Conservation (phyloP, 768 basidiomycete species). For the Serendipita indica region DNA sequence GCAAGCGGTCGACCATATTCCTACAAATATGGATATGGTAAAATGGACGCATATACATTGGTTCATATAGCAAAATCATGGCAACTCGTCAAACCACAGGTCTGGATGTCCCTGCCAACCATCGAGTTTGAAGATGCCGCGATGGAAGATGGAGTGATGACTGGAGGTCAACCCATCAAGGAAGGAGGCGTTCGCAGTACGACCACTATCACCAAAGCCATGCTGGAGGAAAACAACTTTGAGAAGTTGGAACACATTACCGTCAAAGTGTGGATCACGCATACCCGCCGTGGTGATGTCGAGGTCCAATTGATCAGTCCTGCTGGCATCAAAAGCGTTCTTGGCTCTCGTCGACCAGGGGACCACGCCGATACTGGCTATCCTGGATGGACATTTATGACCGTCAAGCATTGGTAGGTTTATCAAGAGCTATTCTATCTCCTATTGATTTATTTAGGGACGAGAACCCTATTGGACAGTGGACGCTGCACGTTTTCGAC, state of each 20-base stretch:
- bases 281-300: conserved; percentile 74
- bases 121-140: conserved; percentile 16
- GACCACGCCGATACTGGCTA: conserved; percentile 59
- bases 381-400: conserved; percentile 96
- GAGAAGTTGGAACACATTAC: conserved; percentile 87
- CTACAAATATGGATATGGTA: conserved; percentile 39
- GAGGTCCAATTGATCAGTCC: conserved; percentile 84
- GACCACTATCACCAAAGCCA: conserved; percentile 53
- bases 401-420: conserved; percentile 87
- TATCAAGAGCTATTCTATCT: conserved; percentile 12
- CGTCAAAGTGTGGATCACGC: conserved; percentile 84
- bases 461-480: conserved; percentile 77
- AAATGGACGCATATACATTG: conserved; percentile 29
- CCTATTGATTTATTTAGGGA: conserved; percentile 43
- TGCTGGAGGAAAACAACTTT: conserved; percentile 50
- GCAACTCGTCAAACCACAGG: conserved; percentile 34
- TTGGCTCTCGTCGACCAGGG: conserved; percentile 53
- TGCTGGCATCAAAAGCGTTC: conserved; percentile 65
- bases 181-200: conserved; percentile 48
- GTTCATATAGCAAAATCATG: conserved; percentile 28
- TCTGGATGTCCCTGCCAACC: conserved; percentile 29
- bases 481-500: conserved; percentile 81
- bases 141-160: conserved; percentile 24
- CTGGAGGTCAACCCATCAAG: conserved; percentile 52
- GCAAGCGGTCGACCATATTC: conserved; percentile 28